Evolutionary conservation across 345 rosid species (phyloP), one percentile per base, ranked within the genome.

Genomic region (Sisymbrium altissimum): DNA sequence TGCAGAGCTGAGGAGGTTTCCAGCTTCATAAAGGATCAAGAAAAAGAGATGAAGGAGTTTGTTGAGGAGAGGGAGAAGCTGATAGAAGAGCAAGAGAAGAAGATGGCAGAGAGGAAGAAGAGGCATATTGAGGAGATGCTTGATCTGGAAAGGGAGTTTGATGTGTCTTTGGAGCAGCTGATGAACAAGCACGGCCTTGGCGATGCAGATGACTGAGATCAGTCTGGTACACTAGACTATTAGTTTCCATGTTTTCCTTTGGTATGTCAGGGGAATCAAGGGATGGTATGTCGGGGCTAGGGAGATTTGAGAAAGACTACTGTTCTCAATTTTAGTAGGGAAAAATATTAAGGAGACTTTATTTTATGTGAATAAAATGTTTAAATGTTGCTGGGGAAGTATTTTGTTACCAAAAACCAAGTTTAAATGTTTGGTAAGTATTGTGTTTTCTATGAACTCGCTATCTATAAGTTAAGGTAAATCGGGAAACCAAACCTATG

Each of bases 21-120:
- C 2, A 80, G 83, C 14, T 85, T 87, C 64, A 83, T 90, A 38
- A 19, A 82, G 68, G 8, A 52, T 11, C 90, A 90, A 75, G 85
- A 89, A 30, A 83, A 81, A 72, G 92, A 90, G 66, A 83, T 89
- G 84, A 75, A 86, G 43, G 86, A 64, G 15, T 91, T 87, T 52
- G 89, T 78, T 43, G 83, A 56, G n/a, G 90, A 81, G 86, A 86
- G 96, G 80, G 98, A 94, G 52, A 73, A 21, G 67, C 68, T 94
- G 62, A 81, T 84, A 2, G 82, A 81, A 48, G 79, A 48, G n/a
- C 93, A 88, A 9, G 56, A 50, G 23, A 83, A 83, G 66, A 86
- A 75, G 80, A 46, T 84, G 81, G 64, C 53, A 44, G 90, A 80
- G 2, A 77, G 82, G 91, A 88, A 75, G 76, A 80, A 6, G 62